Percentiles rank a stretch among this genome's conserved stretches.
Evolutionary conservation across 2,329 filamentous ascomycete species (phyloP).

Genomic region (Xylariaceae sp.): DNA sequence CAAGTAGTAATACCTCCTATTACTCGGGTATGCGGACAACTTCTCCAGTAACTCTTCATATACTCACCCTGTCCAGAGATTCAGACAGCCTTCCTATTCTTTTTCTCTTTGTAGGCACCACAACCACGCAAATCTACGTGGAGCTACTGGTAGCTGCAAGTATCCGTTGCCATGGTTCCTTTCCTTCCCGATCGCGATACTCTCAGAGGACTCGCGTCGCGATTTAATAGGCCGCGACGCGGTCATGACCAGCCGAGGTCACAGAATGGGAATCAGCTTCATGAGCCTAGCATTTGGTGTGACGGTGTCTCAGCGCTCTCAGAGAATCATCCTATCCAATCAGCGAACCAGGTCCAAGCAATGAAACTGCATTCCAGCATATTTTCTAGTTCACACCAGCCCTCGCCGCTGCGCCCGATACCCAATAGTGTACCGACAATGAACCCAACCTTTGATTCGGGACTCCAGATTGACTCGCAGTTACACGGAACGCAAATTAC

Average conservation of each 20-base stretch:
- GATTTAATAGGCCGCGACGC: not conserved
- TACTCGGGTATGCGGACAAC: no score
- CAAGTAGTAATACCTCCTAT: no score
- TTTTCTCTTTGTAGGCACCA: no score
- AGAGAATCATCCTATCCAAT: not conserved
- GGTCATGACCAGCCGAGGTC: not conserved
- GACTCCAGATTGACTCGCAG: no score
- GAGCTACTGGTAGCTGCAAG: not conserved
- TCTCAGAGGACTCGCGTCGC: not conserved
- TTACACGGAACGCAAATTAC: no score
- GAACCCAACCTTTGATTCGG: no score
- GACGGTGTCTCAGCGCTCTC: not conserved
- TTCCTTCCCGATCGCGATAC: not conserved
- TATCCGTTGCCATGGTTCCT: not conserved
- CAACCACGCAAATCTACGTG: no score
- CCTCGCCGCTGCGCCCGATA: not conserved
- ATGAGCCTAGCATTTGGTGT: not conserved
- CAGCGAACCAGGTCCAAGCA: not conserved
- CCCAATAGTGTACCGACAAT: no score
- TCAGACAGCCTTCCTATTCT: no score
- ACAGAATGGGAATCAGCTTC: not conserved
- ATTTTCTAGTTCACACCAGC: not conserved
- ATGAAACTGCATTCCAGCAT: not conserved
- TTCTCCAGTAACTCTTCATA: no score
- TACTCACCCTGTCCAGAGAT: no score